Base-by-base conservation (phyloP, 306 rosid species). In the Cucumis cinereus region DNA sequence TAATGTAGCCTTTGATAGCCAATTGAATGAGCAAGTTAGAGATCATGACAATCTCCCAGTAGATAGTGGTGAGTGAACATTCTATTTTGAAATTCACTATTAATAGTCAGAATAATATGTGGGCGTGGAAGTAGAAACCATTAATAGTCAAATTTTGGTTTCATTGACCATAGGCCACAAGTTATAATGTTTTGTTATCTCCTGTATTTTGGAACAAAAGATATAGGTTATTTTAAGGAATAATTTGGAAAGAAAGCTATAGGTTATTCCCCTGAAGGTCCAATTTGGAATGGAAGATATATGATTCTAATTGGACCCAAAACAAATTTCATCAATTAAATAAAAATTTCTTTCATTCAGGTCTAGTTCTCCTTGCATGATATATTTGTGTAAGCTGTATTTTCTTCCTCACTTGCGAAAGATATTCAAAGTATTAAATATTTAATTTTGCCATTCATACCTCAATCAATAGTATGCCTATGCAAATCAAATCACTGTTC, bases 21-120 rank as follows among this genome's bases (percentile, higher is more conserved):
- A 78, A 68, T 66, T 62, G 62, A 83, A 81, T 84, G 91, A 85
- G 82, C 84, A 79, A 76, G 78, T 49, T 75, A 83, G 62, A 75
- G 60, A 69, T 73, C 76, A 81, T 81, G 85, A 76, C 77, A 67
- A 38, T 82, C 84, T 81, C 77, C 81, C 73, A 70, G 76, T 77
- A 41, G 83, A 83, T 71, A 79, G 80, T 61, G 83, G 93, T 89
- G 78, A 83, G 92, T 86, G 59, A 59, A 49, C 52, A 70, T 49
- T 23, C 14, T 8, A 47, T 47, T 50, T 72, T 17, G 4, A 50
- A 52, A 17, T 26, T 2, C 76, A 28, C 28, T n/a, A n/a, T n/a
- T n/a, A n/a, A n/a, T n/a, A n/a, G n/a, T n/a, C n/a, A n/a, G 19
- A 71, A 26, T 49, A 16, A 16, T 17, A 8, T 71, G 76, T 71